Evolutionary conservation across 768 basidiomycete genomes (phyloP).

Genomic region (Auriculariales sp.): DNA sequence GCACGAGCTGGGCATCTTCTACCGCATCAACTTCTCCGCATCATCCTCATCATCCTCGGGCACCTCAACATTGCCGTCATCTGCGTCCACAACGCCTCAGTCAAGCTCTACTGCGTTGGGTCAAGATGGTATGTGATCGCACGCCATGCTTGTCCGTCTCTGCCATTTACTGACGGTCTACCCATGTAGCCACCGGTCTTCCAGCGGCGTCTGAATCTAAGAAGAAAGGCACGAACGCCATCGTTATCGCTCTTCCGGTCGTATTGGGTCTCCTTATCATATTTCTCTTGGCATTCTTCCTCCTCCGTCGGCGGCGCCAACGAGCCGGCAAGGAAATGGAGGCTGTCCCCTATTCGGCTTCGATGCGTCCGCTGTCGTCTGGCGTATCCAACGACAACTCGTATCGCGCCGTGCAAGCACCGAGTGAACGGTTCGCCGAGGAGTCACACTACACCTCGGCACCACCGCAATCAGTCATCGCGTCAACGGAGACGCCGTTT

Average conservation of each 20-base stretch:
- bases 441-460: no score
- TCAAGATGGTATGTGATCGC: no score
- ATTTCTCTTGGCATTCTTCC: background rate
- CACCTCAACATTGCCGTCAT: background rate
- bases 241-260: background rate
- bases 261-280: background rate
- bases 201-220: background rate
- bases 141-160: background rate
- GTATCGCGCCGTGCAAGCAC: no score
- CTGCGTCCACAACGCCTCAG: background rate
- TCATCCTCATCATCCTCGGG: background rate
- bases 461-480: no score
- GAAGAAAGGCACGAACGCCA: background rate
- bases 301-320: background rate
- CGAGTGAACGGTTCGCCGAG: no score
- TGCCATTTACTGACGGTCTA: background rate
- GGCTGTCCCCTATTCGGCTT: no score
- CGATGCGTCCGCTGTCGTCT: no score
- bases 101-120: no score
- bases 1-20: background rate
- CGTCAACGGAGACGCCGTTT: no score
- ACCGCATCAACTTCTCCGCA: background rate
- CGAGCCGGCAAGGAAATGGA: no score
- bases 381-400: no score
- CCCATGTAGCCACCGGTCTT: background rate